Evolutionary conservation across 2,329 filamentous ascomycete genomes (phyloP).

Genomic region (Mollisiaceae sp.): DNA sequence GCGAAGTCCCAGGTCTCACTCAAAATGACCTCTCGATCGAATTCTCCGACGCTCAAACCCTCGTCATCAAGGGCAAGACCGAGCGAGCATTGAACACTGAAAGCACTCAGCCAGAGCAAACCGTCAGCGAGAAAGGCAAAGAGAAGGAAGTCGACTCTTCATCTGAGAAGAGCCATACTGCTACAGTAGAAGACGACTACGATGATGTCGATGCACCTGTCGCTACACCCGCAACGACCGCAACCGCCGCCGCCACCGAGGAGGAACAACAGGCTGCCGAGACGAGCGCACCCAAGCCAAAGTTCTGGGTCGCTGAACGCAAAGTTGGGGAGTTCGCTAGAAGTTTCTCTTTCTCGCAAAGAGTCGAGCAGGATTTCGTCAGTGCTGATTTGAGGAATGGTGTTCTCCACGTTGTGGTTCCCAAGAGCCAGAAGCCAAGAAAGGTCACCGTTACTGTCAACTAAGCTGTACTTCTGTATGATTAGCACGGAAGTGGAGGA

Average conservation of each 20-base stretch:
- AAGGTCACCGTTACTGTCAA: slow-evolving; percentile 54
- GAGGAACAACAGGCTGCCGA: slow-evolving; percentile 44
- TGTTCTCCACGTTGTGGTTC: slow-evolving; percentile 65
- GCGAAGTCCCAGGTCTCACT: slow-evolving; percentile 75
- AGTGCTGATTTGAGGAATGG: slow-evolving; percentile 67
- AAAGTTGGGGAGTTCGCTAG: slow-evolving; percentile 69
- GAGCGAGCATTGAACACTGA: slow-evolving; percentile 60
- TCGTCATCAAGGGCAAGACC: slow-evolving; percentile 65
- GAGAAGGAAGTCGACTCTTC: slow-evolving; percentile 42
- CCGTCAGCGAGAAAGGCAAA: slow-evolving; percentile 40
- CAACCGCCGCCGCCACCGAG: slow-evolving; percentile 46
- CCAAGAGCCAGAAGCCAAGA: slow-evolving; percentile 65
- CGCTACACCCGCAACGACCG: slow-evolving; percentile 25
- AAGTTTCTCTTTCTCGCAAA: slow-evolving; percentile 68
- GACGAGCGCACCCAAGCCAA: slow-evolving; percentile 51
- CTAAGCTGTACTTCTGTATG: slow-evolving; percentile 16
- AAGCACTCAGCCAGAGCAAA: slow-evolving; percentile 53
- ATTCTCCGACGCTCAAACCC: slow-evolving; percentile 76
- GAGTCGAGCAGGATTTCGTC: slow-evolving; percentile 66
- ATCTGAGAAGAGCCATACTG: slow-evolving; percentile 38
- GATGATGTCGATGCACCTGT: slow-evolving; percentile 35
- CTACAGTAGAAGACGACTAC: slow-evolving; percentile 38
- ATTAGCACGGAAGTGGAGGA: neutral
- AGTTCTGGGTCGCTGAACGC: slow-evolving; percentile 74
- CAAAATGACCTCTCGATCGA: slow-evolving; percentile 77